These are phyloP conservation scores for Chlorophyllum brunneum DNA, from an alignment of 768 basidiomycete genomes.

Conservation along the genomic window DNA sequence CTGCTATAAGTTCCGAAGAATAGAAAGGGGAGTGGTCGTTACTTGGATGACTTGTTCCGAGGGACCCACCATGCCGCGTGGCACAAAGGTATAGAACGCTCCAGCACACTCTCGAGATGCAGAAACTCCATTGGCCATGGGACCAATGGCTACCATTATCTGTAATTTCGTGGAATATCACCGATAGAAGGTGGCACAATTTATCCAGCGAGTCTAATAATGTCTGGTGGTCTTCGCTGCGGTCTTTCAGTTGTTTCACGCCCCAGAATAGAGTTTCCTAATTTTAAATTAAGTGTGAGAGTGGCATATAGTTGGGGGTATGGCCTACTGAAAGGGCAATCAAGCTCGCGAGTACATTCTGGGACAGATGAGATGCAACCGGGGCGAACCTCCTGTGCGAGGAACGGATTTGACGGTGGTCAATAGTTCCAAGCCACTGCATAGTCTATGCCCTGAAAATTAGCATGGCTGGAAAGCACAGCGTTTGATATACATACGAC, in stretches of 20 bases:
- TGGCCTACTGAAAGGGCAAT: slow-evolving; percentile 7
- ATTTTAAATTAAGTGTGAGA: background rate
- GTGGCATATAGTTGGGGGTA: background rate
- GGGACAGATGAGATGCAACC: background rate
- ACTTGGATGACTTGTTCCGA: background rate
- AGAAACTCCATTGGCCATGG: background rate
- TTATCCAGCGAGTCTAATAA: background rate
- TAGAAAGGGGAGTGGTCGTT: background rate
- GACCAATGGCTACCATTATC: background rate
- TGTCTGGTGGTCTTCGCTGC: background rate
- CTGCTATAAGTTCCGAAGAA: background rate
- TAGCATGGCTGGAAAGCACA: background rate
- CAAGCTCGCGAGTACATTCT: background rate
- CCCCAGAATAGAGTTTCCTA: background rate
- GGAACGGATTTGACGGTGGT: background rate
- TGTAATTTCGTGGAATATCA: background rate
- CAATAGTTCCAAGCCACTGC: slow-evolving; percentile 5
- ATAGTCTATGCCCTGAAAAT: background rate
- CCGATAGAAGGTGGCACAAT: background rate
- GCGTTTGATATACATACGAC: slow-evolving; percentile 36
- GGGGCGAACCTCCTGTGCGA: background rate
- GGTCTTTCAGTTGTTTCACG: background rate
- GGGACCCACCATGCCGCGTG: background rate
- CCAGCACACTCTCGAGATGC: background rate
- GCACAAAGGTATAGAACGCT: slow-evolving; percentile 3